A percentile compares a stretch with the other conserved stretches of the same genome.
phyloP scores from a whole-genome alignment of 352 stramenopile species.

The Chrysophaeum taylorii region DNA sequence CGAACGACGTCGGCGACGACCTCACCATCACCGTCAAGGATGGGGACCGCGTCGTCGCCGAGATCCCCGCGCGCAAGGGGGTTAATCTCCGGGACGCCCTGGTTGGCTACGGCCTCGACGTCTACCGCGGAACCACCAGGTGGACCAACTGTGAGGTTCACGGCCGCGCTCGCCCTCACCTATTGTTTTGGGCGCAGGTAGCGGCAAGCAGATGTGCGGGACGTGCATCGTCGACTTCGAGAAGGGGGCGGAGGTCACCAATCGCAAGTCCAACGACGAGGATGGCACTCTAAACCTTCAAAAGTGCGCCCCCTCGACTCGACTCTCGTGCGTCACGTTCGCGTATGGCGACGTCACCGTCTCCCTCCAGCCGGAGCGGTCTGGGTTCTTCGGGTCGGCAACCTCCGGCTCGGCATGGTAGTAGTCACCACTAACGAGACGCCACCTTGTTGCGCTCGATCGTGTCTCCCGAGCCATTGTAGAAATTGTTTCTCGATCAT shows the following conservation, averaged over 20 bases:
- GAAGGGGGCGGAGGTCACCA: conserved; percentile 42
- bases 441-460: too few relatives aligned
- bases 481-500: too few relatives aligned
- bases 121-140: conserved; percentile 59
- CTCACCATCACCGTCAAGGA: conserved; percentile 21
- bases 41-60: conserved; percentile 15
- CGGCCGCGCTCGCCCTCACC: too few relatives aligned
- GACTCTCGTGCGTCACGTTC: conserved; percentile 62
- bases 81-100: conserved; percentile 55
- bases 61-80: conserved; percentile 39
- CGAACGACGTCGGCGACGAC: conserved; percentile 19
- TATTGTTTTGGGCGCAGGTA: too few relatives aligned
- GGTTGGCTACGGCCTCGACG: conserved; percentile 59
- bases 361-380: not conserved
- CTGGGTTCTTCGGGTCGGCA: not conserved
- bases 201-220: conserved; percentile 64
- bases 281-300: conserved; percentile 49
- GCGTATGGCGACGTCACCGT: conserved; percentile 40
- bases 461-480: too few relatives aligned
- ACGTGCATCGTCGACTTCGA: conserved; percentile 64
- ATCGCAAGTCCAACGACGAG: conserved; percentile 59
- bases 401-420: not conserved
- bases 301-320: conserved; percentile 52
- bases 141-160: conserved; percentile 61
- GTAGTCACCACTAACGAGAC: too few relatives aligned